Evolutionary conservation across 768 basidiomycete genomes (phyloP), one percentile per base, ranked within the genome.

Genomic region (Paxillus rubicundulus): DNA sequence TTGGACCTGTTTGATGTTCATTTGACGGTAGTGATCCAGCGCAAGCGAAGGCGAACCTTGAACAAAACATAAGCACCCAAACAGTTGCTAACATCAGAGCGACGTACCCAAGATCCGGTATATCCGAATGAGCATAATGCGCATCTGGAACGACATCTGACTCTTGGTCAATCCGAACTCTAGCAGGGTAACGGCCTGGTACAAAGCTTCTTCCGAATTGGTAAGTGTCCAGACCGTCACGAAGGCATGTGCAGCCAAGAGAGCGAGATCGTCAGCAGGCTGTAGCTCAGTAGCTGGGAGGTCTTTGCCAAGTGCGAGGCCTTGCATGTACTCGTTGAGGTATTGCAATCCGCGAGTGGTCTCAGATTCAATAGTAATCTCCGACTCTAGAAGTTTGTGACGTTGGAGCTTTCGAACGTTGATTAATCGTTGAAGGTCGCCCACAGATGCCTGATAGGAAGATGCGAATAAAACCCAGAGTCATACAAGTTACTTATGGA

Each of bases 1-100:
- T 65, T 96, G 92, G 20, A 95, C 80, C 61, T 91, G 87, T 66
- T 93, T 93, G 55, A 90, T 74, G 54, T 85, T 82, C 74, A 95
- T 77, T 20, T 74, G 72, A 27, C 84, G 82, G 65, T 92, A 95
- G 62, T 94, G 91, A 49, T 90, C 85, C 56, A 92, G 58, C 3
- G 89, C 85, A 38, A 82, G 69, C 4, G 82, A 79, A 0, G 91
- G 77, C 14, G 88, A 86, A 52, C 89, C 92, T 92, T 58, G 12
- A 24, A 13, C 43, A 13, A 44, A 48, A 24, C n/a, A 41, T 60
- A 18, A 53, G 52, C 32, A 37, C 32, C 38, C 12, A 16, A 16
- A 21, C 16, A 34, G 34, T 5, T 27, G 33, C 24, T 9, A 53
- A 6, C 12, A 43, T 16, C 10, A 27, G 41, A 48, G 24, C 30